Percentiles rank a stretch among this genome's conserved stretches.
These are phyloP conservation scores for Erythrobasidium hasegawianum DNA, from an alignment of 1,284 basidiomycete species.

Conservation along the genomic window DNA sequence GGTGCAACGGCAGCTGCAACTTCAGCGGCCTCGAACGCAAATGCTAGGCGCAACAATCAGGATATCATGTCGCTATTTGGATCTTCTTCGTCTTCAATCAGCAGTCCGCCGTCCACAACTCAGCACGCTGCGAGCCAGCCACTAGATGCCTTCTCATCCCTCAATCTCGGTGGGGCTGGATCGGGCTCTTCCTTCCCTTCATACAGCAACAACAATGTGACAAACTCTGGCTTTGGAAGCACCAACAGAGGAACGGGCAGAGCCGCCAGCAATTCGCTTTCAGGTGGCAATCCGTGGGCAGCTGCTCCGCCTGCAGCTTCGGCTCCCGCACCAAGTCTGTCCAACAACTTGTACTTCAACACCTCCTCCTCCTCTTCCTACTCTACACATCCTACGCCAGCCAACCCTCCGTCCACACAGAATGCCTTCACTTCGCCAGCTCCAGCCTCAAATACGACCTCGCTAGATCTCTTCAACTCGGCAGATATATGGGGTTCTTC, in stretches of 20 bases:
- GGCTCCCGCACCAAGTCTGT: not conserved
- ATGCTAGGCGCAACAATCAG: conserved; percentile 68
- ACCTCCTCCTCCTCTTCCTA: conserved; percentile 1
- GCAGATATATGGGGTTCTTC: conserved; percentile 30
- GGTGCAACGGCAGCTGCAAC: conserved; percentile 55
- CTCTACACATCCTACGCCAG: not conserved
- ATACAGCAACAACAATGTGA: not conserved
- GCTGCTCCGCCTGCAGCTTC: not conserved
- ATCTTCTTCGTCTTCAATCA: conserved; percentile 5
- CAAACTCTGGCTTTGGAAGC: not conserved
- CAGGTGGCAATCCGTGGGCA: conserved; percentile 31
- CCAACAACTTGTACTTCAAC: not conserved
- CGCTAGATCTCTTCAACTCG: conserved; percentile 31
- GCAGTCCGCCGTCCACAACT: not conserved
- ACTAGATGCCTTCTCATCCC: conserved; percentile 27
- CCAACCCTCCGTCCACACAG: conserved; percentile 2
- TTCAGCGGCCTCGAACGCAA: conserved; percentile 39
- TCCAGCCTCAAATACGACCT: not conserved
- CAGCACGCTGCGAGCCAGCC: not conserved
- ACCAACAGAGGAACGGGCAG: conserved; percentile 1
- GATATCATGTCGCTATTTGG: conserved; percentile 79
- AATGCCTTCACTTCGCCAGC: conserved; percentile 14
- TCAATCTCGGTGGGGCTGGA: conserved; percentile 23
- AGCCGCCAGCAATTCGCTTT: conserved; percentile 27
- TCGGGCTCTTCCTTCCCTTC: not conserved